Conservation (phyloP, 2,329 filamentous ascomycete genomes). For the Pseudogymnoascus sp. region DNA sequence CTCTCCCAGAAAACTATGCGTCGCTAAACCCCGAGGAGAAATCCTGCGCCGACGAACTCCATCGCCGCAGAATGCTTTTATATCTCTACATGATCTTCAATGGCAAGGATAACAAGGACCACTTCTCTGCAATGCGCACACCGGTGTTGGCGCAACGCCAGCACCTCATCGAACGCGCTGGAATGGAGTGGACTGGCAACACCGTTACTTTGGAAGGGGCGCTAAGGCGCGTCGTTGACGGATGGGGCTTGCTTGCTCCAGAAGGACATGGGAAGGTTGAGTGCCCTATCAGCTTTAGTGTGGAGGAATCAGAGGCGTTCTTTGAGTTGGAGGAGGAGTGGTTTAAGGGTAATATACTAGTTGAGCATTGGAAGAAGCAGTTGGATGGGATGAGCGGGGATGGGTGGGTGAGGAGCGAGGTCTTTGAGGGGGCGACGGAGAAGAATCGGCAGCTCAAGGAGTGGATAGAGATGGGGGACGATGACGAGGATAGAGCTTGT, state of each 20-base stretch:
- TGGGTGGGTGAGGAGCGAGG: constrained; percentile 25
- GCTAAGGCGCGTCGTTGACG: constrained; percentile 20
- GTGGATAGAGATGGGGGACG: not conserved
- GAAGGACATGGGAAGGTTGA: not conserved
- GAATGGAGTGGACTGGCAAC: constrained; percentile 27
- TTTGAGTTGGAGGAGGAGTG: not conserved
- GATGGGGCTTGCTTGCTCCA: constrained; percentile 20
- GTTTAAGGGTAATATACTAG: constrained; percentile 15
- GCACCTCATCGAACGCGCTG: constrained; percentile 22
- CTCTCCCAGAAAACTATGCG: constrained; percentile 19
- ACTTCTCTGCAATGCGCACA: constrained; percentile 24
- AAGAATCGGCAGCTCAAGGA: constrained; percentile 5
- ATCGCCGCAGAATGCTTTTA: constrained; percentile 26
- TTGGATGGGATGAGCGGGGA: constrained; percentile 23
- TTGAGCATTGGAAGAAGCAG: constrained; percentile 20
- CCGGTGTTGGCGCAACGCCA: constrained; percentile 21
- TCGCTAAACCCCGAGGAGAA: constrained; percentile 19
- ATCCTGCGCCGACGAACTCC: constrained; percentile 20
- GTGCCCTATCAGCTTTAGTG: constrained; percentile 13
- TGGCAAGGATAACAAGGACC: constrained; percentile 21
- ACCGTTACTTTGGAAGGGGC: constrained; percentile 25
- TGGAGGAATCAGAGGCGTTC: constrained; percentile 14
- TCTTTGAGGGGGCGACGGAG: constrained; percentile 19
- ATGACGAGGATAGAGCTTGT: not conserved
- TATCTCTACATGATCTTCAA: constrained; percentile 28